Evolutionary conservation across 2,329 filamentous ascomycete genomes (phyloP).

Genomic region (Ilyonectria destructans): DNA sequence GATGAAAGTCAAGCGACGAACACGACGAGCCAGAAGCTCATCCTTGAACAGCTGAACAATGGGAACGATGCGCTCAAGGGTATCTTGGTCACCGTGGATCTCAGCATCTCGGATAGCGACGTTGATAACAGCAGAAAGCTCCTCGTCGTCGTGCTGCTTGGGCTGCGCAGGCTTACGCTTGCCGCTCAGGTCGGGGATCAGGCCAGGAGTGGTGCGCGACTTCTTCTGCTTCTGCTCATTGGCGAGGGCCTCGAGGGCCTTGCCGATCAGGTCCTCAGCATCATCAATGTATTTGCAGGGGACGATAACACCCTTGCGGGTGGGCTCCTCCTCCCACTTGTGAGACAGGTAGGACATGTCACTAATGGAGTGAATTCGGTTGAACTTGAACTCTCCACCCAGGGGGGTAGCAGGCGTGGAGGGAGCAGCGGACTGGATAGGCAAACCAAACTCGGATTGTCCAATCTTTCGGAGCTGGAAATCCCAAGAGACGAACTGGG

Average conservation of each 20-base stretch:
- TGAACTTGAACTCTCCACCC: slow-evolving; percentile 74
- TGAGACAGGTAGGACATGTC: slow-evolving; percentile 92
- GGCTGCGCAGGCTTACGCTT: slow-evolving; percentile 73
- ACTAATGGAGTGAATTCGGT: slow-evolving; percentile 93
- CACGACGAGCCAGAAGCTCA: slow-evolving; percentile 84
- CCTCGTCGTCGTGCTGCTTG: slow-evolving; percentile 64
- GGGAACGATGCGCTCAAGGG: slow-evolving; percentile 80
- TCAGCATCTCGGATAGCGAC: slow-evolving; percentile 93
- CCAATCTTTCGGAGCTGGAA: slow-evolving; percentile 95
- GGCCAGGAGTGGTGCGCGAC: slow-evolving; percentile 65
- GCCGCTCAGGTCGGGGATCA: slow-evolving; percentile 81
- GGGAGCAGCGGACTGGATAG: slow-evolving; percentile 84
- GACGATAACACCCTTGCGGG: slow-evolving; percentile 93
- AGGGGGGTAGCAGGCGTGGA: slow-evolving; percentile 87
- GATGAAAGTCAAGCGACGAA: slow-evolving; percentile 95
- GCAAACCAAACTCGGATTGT: slow-evolving; percentile 89
- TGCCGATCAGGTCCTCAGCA: slow-evolving; percentile 87
- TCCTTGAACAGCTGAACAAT: slow-evolving; percentile 87
- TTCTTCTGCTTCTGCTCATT: slow-evolving; percentile 72
- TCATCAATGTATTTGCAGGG: slow-evolving; percentile 96
- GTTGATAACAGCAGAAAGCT: slow-evolving; percentile 93
- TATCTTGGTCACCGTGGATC: slow-evolving; percentile 85
- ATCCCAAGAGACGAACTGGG: slow-evolving; percentile 93
- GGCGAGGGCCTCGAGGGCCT: slow-evolving; percentile 89
- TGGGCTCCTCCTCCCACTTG: slow-evolving; percentile 82